Conservation (phyloP, 2,329 filamentous ascomycete species). For the Apiospora kogelbergensis region DNA sequence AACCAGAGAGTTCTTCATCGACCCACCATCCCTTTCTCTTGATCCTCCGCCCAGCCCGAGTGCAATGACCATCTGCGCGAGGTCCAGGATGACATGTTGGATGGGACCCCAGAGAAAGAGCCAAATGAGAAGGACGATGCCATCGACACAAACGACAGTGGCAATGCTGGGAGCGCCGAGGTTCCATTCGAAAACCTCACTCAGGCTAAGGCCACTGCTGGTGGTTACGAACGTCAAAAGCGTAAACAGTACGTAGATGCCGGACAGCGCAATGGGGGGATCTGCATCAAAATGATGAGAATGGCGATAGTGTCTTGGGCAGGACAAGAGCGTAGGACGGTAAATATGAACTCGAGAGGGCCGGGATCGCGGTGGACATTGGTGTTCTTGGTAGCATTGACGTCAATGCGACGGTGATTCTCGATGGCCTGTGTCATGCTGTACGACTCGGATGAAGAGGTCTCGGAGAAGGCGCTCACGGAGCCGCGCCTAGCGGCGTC, state of each 20-base stretch:
- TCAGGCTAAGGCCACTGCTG: slow-evolving; percentile 77
- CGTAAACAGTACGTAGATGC: slow-evolving; percentile 90
- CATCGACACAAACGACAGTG: slow-evolving; percentile 81
- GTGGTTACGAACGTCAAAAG: slow-evolving; percentile 87
- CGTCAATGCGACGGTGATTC: slow-evolving; percentile 66
- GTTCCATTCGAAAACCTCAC: slow-evolving; percentile 87
- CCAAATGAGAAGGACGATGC: slow-evolving; percentile 81
- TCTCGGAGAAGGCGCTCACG: slow-evolving; percentile 55
- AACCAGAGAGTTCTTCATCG: slow-evolving; percentile 66
- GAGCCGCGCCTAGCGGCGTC: slow-evolving; percentile 46
- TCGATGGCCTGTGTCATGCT: slow-evolving; percentile 42
- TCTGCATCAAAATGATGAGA: slow-evolving; percentile 90
- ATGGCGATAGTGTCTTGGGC: slow-evolving; percentile 95
- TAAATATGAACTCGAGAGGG: slow-evolving; percentile 75
- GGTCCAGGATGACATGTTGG: slow-evolving; percentile 84
- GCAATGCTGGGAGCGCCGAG: slow-evolving; percentile 83
- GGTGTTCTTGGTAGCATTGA: slow-evolving; percentile 67
- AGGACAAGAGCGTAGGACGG: slow-evolving; percentile 85
- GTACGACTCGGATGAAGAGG: slow-evolving; percentile 53
- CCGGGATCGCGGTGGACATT: slow-evolving; percentile 70
- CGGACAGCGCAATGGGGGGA: slow-evolving; percentile 85
- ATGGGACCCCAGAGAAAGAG: slow-evolving; percentile 83
- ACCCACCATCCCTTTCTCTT: slow-evolving; percentile 65
- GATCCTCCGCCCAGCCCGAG: slow-evolving; percentile 84
- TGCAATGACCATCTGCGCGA: slow-evolving; percentile 91